Evolutionary conservation across 768 basidiomycete genomes (phyloP).

Genomic region (Lyophyllum shimeji): DNA sequence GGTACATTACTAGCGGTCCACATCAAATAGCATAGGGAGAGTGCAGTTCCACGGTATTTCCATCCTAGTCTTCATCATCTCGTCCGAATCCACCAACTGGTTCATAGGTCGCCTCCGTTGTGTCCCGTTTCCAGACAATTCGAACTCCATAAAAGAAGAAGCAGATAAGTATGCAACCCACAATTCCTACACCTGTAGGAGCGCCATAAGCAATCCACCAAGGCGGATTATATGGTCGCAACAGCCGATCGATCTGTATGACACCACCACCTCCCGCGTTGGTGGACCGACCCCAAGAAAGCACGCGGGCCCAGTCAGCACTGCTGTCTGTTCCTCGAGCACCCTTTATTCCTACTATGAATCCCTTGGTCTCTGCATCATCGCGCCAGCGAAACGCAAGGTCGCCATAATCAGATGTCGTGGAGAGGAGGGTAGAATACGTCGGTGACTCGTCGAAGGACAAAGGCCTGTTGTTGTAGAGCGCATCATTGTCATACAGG

Average conservation of each 20-base stretch:
- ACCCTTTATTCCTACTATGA: constrained; percentile 73
- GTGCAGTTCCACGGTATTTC: background rate
- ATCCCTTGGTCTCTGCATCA: constrained; percentile 45
- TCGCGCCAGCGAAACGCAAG: constrained; percentile 67
- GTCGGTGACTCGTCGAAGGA: constrained; percentile 66
- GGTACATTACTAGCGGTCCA: background rate
- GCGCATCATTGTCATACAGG: constrained; percentile 27
- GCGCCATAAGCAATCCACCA: constrained; percentile 82
- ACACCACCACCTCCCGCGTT: constrained; percentile 82
- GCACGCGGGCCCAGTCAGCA: constrained; percentile 62
- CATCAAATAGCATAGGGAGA: constrained; percentile 3
- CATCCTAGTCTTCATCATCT: constrained; percentile 43
- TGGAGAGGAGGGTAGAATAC: constrained; percentile 78
- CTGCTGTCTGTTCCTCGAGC: constrained; percentile 64
- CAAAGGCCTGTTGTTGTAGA: constrained; percentile 74
- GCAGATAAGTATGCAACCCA: constrained; percentile 62
- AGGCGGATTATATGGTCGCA: constrained; percentile 83
- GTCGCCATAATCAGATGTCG: constrained; percentile 70
- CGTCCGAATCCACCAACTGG: constrained; percentile 79
- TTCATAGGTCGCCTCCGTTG: constrained; percentile 86
- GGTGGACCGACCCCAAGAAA: constrained; percentile 77
- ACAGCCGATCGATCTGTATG: constrained; percentile 78
- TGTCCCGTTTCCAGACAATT: constrained; percentile 69
- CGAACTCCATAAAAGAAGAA: constrained; percentile 74
- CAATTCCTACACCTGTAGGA: constrained; percentile 57